Base-by-base conservation (phyloP, 2,329 filamentous ascomycete species). In the Sordariomycetes sp. region DNA sequence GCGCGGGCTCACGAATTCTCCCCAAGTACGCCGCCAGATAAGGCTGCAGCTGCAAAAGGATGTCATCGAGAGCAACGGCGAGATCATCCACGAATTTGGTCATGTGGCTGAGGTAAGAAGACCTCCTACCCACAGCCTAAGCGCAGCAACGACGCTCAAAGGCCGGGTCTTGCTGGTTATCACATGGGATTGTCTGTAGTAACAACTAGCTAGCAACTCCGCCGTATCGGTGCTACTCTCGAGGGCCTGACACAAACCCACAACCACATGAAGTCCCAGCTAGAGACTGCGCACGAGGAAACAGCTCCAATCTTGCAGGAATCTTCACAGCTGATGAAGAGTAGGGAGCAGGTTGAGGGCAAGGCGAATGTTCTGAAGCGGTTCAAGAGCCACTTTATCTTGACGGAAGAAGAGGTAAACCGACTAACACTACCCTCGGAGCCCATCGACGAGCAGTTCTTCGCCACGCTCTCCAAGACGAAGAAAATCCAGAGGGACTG, bases 401-500 rank as follows among this genome's bases (percentile, higher is more conserved):
- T 97, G 55, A 87, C 89, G 0, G 89, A 95, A 28, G 84, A 90
- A 59, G 92, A 97, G 60, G 70, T 89, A 3, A 78, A 86, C n/a
- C 74, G 80, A 8, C 73, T 97, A 62, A 96, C 88, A 0, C 87
- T 88, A 3, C 86, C 85, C 3, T 85, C 87, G 12, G 90, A 94
- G 68, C 88, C 90, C 0, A 87, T 97, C 1, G 83, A 96, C 65
- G 89, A 95, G 60, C 78, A 77, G 1, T 99, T 97, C 74, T 99
- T 97, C 68, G 72, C 80, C 18, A 76, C 88, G 3, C 77, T 99
- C 18, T 78, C 79, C 22, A 87, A 90, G 65, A 87, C 92, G 3
- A 97, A 96, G 71, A 87, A 84, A 65, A 92, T 99, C 58, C 87
- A 90, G 67, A 85, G 86, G 62, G 93, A 97, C 67, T 96, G 91